Evolutionary conservation across 2,329 filamentous ascomycete genomes (phyloP).

Genomic region (Trichoderma sp.): DNA sequence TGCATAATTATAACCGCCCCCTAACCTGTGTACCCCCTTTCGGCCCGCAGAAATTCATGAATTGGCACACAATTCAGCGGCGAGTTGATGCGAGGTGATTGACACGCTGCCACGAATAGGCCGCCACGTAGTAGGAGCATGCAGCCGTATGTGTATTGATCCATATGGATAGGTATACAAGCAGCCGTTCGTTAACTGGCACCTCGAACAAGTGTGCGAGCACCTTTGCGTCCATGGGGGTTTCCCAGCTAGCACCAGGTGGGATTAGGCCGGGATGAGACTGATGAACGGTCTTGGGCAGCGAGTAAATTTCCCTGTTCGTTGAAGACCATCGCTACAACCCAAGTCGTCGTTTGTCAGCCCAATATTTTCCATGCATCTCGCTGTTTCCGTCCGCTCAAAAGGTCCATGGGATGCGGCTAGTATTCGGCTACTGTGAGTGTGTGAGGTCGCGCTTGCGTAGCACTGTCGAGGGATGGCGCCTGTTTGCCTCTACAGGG

Average conservation of each 20-base stretch:
- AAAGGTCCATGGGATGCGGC: conserved; percentile 9
- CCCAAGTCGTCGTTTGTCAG: neutral
- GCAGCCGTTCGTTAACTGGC: neutral
- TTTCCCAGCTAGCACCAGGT: conserved; percentile 16
- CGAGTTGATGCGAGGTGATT: conserved; percentile 6
- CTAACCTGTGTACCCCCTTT: neutral
- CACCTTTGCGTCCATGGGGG: conserved; percentile 15
- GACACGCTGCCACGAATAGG: conserved; percentile 6
- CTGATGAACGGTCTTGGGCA: neutral
- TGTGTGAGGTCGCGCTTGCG: neutral
- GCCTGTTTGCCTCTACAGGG: neutral
- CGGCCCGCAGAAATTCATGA: conserved; percentile 11
- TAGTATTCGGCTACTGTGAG: conserved; percentile 1
- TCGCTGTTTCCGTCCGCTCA: neutral
- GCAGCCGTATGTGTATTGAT: neutral
- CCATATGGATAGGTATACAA: neutral
- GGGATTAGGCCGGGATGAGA: conserved; percentile 10
- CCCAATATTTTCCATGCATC: neutral
- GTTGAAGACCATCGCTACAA: neutral
- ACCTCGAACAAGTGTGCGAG: neutral
- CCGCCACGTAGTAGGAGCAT: conserved; percentile 16
- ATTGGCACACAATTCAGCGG: conserved; percentile 2
- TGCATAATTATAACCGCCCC: conserved; percentile 18
- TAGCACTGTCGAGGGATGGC: conserved; percentile 4
- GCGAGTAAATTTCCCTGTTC: neutral